These are phyloP conservation scores for Saksenaea oblongispora DNA, from an alignment of 371 early-diverging fungal genomes.

Conservation along the genomic window DNA sequence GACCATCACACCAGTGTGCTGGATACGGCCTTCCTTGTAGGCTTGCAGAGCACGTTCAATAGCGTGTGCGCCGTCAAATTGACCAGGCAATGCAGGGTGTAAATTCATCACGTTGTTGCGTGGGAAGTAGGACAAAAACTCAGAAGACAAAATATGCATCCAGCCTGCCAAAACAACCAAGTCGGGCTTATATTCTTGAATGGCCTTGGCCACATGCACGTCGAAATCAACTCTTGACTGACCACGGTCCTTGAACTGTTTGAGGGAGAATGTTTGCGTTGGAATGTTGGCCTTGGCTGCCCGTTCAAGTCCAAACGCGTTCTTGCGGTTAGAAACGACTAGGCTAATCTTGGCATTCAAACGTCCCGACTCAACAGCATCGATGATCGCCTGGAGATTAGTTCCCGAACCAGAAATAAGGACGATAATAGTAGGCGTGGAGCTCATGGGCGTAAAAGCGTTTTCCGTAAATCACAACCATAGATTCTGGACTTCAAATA, in stretches of 20 bases:
- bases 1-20: constrained; percentile 94
- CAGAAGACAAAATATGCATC: constrained; percentile 94
- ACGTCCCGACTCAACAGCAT: constrained; percentile 61
- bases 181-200: constrained; percentile 66
- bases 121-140: constrained; percentile 76
- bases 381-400: constrained; percentile 96
- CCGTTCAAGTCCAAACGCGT: constrained; percentile 83
- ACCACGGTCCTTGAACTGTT: constrained; percentile 78
- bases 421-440: constrained; percentile 72
- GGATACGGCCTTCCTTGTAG: constrained; percentile 72
- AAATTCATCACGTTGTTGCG: constrained; percentile 80
- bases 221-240: constrained; percentile 89
- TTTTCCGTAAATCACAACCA: no score
- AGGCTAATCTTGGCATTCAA: constrained; percentile 61
- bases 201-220: constrained; percentile 73
- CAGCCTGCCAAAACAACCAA: constrained; percentile 94
- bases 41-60: constrained; percentile 92
- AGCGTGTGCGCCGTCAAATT: constrained; percentile 94
- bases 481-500: no score
- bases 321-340: constrained; percentile 80
- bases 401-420: constrained; percentile 94
- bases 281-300: constrained; percentile 83
- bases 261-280: constrained; percentile 75
- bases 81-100: constrained; percentile 95
- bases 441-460: neutral